Conservation (phyloP, 352 stramenopile species). For the Plasmopara halstedii region DNA sequence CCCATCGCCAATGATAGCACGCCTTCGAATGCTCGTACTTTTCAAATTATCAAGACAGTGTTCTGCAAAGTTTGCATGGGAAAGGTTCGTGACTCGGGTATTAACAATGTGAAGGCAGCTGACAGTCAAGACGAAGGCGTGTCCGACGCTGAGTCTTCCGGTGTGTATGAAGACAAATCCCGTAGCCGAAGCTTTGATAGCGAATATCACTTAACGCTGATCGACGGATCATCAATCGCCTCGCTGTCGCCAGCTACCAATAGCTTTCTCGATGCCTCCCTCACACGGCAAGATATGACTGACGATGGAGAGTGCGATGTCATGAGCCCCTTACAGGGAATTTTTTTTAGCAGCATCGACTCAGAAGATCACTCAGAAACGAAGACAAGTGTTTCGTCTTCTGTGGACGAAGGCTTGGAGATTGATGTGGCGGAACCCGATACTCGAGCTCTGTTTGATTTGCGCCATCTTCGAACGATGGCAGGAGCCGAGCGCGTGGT, state of each 20-base stretch:
- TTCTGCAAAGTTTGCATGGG: conserved; percentile 53
- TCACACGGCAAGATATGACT: conserved; percentile 5
- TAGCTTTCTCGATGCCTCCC: conserved; percentile 7
- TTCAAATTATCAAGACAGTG: conserved; percentile 48
- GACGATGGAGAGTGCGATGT: conserved; percentile 10
- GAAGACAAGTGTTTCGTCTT: conserved; percentile 27
- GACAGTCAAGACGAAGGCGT: conserved; percentile 27
- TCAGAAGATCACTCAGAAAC: conserved; percentile 23
- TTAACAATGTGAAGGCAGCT: conserved; percentile 1
- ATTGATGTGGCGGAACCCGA: conserved; percentile 11
- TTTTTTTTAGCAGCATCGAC: conserved; percentile 11
- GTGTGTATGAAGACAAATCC: conserved; percentile 18
- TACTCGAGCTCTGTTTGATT: conserved; percentile 24
- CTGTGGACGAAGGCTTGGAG: conserved; percentile 14
- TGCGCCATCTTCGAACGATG: conserved; percentile 30
- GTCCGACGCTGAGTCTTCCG: conserved; percentile 25
- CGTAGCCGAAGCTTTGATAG: conserved; percentile 19
- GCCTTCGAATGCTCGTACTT: conserved; percentile 22
- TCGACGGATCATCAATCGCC: conserved; percentile 4
- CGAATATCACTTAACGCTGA: conserved; percentile 8
- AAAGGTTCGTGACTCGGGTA: conserved; percentile 31
- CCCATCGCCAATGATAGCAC: conserved; percentile 21
- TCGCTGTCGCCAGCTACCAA: conserved; percentile 8
- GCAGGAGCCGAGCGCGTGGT: conserved; percentile 28
- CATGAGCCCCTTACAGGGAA: conserved; percentile 4